Evolutionary conservation across 2,329 filamentous ascomycete species (phyloP).

Genomic region (Fusarium nodosum): DNA sequence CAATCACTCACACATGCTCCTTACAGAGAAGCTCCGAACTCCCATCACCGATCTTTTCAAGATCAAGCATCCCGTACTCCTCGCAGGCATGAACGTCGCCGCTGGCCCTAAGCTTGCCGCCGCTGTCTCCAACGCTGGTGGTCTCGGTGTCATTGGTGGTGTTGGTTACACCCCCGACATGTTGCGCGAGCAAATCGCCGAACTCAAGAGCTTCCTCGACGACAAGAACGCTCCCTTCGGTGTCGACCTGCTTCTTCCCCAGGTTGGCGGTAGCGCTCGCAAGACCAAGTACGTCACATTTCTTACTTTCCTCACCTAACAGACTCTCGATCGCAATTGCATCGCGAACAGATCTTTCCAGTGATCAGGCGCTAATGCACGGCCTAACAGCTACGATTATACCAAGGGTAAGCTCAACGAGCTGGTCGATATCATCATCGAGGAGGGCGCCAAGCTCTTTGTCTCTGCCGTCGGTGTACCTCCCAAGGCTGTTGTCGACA

Average conservation of each 20-base stretch:
- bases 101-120: slow-evolving; percentile 96
- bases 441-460: slow-evolving; percentile 91
- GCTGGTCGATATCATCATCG: slow-evolving; percentile 92
- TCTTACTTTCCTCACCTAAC: background rate
- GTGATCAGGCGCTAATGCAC: slow-evolving; percentile 25
- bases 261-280: slow-evolving; percentile 92
- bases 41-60: slow-evolving; percentile 94
- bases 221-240: slow-evolving; percentile 97
- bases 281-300: slow-evolving; percentile 81
- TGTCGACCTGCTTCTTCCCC: slow-evolving; percentile 91
- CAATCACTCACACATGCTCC: slow-evolving; percentile 28
- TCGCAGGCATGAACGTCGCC: slow-evolving; percentile 99
- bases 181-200: slow-evolving; percentile 93
- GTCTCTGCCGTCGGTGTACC: slow-evolving; percentile 97
- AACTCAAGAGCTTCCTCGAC: slow-evolving; percentile 87
- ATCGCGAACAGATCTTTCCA: slow-evolving; percentile 30
- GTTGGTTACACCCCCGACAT: slow-evolving; percentile 97
- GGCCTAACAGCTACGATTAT: slow-evolving; percentile 90
- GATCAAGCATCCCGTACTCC: slow-evolving; percentile 95
- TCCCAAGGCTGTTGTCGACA: slow-evolving; percentile 88
- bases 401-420: slow-evolving; percentile 98
- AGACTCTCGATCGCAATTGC: slow-evolving; percentile 33
- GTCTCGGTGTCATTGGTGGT: slow-evolving; percentile 95
- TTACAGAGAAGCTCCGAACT: slow-evolving; percentile 77
- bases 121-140: slow-evolving; percentile 96